Evolutionary conservation across 2,329 filamentous ascomycete species (phyloP).

Genomic region (Sclerotinia spermophila): DNA sequence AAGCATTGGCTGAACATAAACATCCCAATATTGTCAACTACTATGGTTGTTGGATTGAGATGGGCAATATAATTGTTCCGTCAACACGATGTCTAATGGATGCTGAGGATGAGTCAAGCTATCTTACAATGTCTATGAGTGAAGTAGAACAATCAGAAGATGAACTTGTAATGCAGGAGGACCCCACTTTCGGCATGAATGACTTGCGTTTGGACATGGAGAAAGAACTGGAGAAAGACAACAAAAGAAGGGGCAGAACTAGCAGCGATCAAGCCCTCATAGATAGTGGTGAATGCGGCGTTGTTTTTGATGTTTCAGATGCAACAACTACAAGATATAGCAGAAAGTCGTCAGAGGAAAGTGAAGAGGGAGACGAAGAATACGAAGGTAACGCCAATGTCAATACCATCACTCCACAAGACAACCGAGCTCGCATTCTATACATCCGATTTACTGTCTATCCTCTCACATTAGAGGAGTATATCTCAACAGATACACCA

Average conservation of each 20-base stretch:
- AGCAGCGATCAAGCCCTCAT: neutral
- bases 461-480: conserved; percentile 58
- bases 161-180: neutral
- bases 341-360: neutral
- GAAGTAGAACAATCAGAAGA: conserved; percentile 11
- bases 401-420: neutral
- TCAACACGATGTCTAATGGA: conserved; percentile 29
- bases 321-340: neutral
- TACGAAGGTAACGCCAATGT: neutral
- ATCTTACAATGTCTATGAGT: conserved; percentile 4
- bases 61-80: conserved; percentile 5
- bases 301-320: conserved; percentile 3
- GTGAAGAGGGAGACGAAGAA: neutral
- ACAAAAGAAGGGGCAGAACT: neutral
- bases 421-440: conserved; percentile 26
- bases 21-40: conserved; percentile 66
- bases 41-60: conserved; percentile 61
- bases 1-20: conserved; percentile 58
- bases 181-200: neutral
- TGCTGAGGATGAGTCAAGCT: conserved; percentile 3
- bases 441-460: conserved; percentile 56
- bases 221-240: conserved; percentile 12
- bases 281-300: neutral
- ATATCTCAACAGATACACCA: conserved; percentile 44
- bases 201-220: conserved; percentile 14